Percentiles rank a stretch among this genome's conserved stretches.
These are phyloP conservation scores for Stephanodiscus minutulus DNA, from an alignment of 108 stramenopile genomes.

Conservation along the genomic window DNA sequence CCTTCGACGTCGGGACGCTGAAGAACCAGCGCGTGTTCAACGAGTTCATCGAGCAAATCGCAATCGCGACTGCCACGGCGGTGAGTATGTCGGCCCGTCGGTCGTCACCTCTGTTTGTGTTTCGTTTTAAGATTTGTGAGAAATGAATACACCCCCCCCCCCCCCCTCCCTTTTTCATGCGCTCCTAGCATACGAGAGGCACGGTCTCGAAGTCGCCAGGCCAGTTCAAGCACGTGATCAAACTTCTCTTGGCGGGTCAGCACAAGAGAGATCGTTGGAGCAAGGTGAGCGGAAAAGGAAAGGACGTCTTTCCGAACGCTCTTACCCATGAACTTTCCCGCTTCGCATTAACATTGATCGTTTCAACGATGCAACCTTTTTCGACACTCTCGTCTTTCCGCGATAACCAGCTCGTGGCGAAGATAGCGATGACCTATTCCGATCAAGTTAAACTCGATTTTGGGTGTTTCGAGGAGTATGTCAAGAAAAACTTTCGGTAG, in stretches of 20 bases:
- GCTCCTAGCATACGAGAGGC: conserved; percentile 54
- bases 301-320: neutral
- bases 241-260: conserved; percentile 40
- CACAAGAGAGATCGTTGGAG: conserved; percentile 51
- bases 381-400: neutral
- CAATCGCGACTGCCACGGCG: conserved; percentile 58
- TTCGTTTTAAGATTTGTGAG: neutral
- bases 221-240: conserved; percentile 68
- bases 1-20: conserved; percentile 41
- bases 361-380: neutral
- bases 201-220: conserved; percentile 60
- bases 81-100: conserved; percentile 19
- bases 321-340: too few relatives aligned
- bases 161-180: neutral
- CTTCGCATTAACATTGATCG: too few relatives aligned
- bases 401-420: conserved; percentile 33
- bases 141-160: neutral
- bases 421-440: conserved; percentile 50
- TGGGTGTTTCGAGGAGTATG: conserved; percentile 60
- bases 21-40: conserved; percentile 32
- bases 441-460: conserved; percentile 68
- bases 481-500: conserved; percentile 14
- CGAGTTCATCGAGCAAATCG: conserved; percentile 62
- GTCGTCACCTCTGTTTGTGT: neutral
- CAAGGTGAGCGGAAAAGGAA: conserved; percentile 28